These are phyloP conservation scores for Aristolochia californica DNA, from an alignment of 164 flowering plant species.

Conservation along the genomic window DNA sequence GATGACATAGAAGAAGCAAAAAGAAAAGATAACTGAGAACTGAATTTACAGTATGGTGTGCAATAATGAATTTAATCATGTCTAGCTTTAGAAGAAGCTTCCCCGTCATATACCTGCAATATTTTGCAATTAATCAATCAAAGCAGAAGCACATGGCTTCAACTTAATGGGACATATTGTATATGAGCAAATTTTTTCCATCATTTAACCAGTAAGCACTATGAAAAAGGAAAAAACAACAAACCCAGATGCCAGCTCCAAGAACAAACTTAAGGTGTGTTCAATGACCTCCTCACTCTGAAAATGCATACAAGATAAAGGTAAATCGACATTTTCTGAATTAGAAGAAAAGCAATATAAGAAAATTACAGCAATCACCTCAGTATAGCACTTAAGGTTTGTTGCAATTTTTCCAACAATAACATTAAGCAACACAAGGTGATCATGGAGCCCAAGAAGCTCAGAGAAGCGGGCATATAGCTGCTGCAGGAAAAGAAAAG, in stretches of 20 bases:
- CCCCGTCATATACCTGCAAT: constrained; percentile 88
- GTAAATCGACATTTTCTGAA: not conserved
- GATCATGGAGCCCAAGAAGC: constrained; percentile 93
- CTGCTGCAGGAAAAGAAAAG: constrained; percentile 62
- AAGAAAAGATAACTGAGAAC: constrained; percentile 8
- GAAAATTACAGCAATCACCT: constrained; percentile 30
- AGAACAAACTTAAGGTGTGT: constrained; percentile 82
- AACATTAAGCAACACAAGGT: constrained; percentile 67
- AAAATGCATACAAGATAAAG: constrained; percentile 9
- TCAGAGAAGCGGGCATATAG: constrained; percentile 91
- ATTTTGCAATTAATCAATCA: constrained; percentile 2
- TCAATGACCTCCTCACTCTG: constrained; percentile 95
- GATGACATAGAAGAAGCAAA: constrained; percentile 1
- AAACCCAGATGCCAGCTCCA: constrained; percentile 96
- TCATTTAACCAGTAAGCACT: not conserved
- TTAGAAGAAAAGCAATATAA: not conserved
- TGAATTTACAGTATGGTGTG: constrained; percentile 66
- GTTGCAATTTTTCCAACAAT: constrained; percentile 95
- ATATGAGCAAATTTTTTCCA: too few species aligned
- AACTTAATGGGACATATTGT: too few species aligned
- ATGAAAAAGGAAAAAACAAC: constrained; percentile 7
- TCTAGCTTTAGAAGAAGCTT: constrained; percentile 92
- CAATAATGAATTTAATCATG: constrained; percentile 70
- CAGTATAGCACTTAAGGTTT: constrained; percentile 83
- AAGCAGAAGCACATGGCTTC: too few species aligned